Base-by-base conservation (phyloP, 2,329 filamentous ascomycete species). In the Tolypocladium paradoxum region DNA sequence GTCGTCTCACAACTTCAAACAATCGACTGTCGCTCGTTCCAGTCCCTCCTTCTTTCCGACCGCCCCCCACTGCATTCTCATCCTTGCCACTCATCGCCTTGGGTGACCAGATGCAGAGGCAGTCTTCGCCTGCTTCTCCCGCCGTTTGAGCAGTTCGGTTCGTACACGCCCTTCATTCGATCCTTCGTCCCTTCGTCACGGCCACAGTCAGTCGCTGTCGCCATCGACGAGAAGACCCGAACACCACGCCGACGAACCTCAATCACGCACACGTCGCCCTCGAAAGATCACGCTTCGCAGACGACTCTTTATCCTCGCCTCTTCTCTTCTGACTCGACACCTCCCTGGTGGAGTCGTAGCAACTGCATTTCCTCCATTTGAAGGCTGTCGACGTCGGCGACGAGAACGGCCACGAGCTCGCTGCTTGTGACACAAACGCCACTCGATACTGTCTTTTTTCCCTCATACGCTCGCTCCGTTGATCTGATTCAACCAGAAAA, bases 21-120 rank as follows among this genome's bases (percentile, higher is more conserved):
- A 69, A 69, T 65, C 55, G 52, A 52, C 50, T 54, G 67, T 60
- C 64, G 59, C 65, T 70, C 68, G 68, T 71, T 72, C 67, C 68
- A 71, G 69, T 70, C 68, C 61, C 64, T 70, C 68, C 57, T 68
- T 68, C 65, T 63, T 20, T 57, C 56, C 60, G 56, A 60, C 60
- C 59, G 59, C 61, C 61, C 63, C 61, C 56, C 58, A 58, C 57
- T 62, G 59, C 61, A 56, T 61, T 58, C 48, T 47, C 22, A 37
- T 18, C 48, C 24, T 43, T 46, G 35, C 48, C 36, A 35, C 24
- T 50, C 20, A 48, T 43, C 48, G 29, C 50, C 20, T 47, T 50
- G 36, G 38, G 36, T 38, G 34, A 43, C 24, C 49, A 34, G 36
- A 50, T 40, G 49, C 49, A 14, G 49, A 27, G 29, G 36, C 35